A percentile compares a stretch with the other conserved stretches of the same genome.
These are phyloP conservation scores for Anethum foeniculum DNA, from an alignment of 140 eudicot species.

Conservation along the genomic window DNA sequence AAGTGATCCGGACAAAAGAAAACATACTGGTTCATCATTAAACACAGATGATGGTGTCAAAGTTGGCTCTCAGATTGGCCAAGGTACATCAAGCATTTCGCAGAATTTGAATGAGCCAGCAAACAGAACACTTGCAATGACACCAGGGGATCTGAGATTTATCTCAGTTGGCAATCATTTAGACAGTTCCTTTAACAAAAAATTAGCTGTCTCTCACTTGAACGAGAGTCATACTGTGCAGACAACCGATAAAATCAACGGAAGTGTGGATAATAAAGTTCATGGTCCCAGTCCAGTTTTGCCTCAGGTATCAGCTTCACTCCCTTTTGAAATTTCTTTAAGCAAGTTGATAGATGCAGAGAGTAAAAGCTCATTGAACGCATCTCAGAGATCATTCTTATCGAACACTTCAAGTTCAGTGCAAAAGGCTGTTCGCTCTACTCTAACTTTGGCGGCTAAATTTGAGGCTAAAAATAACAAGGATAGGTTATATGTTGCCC, in stretches of 20 bases:
- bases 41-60: constrained; percentile 4
- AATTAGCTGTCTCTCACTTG: not conserved
- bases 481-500: not conserved
- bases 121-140: not conserved
- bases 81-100: not conserved
- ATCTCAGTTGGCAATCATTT: not conserved
- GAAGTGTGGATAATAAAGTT: not conserved
- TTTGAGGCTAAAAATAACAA: constrained; percentile 37
- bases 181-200: not conserved
- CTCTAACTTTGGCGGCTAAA: constrained; percentile 59
- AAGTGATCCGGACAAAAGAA: not conserved
- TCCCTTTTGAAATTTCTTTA: not conserved
- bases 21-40: not conserved
- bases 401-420: constrained; percentile 43
- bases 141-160: not conserved
- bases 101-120: not conserved
- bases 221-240: not conserved
- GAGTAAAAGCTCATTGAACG: constrained; percentile 16
- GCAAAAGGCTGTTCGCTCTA: constrained; percentile 44
- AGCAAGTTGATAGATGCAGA: not conserved
- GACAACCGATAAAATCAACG: constrained; percentile 2
- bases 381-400: constrained; percentile 20
- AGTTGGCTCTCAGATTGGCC: constrained; percentile 6
- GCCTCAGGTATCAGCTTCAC: not conserved
- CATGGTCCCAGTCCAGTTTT: not conserved